phyloP scores from a whole-genome alignment of 345 rosid species.

The Ceriops tagal region DNA sequence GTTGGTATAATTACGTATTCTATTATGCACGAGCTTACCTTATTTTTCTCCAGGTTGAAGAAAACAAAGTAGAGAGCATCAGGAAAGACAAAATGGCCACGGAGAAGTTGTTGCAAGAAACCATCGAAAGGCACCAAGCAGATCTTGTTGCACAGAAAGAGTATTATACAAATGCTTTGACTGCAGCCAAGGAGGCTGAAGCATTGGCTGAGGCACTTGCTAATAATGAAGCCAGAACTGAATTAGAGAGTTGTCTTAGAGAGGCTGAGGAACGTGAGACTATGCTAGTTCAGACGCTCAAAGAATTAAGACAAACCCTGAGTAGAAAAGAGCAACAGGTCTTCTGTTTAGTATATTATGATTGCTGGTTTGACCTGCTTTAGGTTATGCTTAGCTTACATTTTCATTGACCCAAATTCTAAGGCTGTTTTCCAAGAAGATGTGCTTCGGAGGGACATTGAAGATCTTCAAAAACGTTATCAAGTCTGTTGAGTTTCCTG shows the following conservation, averaged over 20 bases:
- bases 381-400: conserved; percentile 2
- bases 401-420: conserved; percentile 19
- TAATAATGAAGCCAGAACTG: conserved; percentile 84
- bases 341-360: conserved; percentile 18
- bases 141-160: conserved; percentile 82
- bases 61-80: conserved; percentile 88
- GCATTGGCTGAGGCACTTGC: conserved; percentile 86
- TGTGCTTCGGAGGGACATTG: conserved; percentile 67
- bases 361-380: conserved; percentile 15
- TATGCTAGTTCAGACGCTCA: conserved; percentile 91
- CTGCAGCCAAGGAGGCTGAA: conserved; percentile 96
- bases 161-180: conserved; percentile 75
- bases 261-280: conserved; percentile 94
- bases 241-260: conserved; percentile 77
- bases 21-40: conserved; percentile 11
- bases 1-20: neutral
- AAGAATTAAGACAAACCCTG: conserved; percentile 89
- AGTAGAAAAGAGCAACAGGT: conserved; percentile 97
- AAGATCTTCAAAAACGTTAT: conserved; percentile 88
- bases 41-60: conserved; percentile 64
- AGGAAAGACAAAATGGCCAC: conserved; percentile 90
- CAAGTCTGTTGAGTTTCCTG: conserved; percentile 47
- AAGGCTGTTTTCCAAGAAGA: conserved; percentile 86
- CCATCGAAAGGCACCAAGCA: conserved; percentile 87
- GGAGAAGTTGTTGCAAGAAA: conserved; percentile 89